A percentile compares a stretch with the other conserved stretches of the same genome.
These are phyloP conservation scores for Crithidia thermophila DNA, from an alignment of 208 protist species.

Conservation along the genomic window DNA sequence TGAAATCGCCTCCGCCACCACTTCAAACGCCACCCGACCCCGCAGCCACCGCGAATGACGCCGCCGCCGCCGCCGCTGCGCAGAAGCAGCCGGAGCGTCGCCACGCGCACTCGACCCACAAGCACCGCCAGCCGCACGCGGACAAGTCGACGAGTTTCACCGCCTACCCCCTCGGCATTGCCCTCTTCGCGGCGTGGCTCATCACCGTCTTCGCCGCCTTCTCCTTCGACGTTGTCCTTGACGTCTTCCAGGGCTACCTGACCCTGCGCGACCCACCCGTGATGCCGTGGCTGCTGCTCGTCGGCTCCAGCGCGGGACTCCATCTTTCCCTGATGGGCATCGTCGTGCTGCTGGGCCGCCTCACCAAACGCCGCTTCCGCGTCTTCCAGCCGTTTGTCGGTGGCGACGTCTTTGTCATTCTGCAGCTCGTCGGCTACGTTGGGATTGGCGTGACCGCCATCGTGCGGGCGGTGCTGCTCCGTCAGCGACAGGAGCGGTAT, in stretches of 20 bases:
- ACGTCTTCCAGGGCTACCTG: slow-evolving; percentile 67
- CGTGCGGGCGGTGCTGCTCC: slow-evolving; percentile 42
- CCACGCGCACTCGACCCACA: neutral
- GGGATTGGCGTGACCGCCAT: slow-evolving; percentile 32
- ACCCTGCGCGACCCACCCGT: slow-evolving; percentile 18
- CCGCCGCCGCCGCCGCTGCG: too few species aligned
- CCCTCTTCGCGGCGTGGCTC: slow-evolving; percentile 50
- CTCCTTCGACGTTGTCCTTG: slow-evolving; percentile 57
- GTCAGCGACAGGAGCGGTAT: slow-evolving; percentile 40
- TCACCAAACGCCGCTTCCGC: slow-evolving; percentile 42
- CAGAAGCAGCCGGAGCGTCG: neutral
- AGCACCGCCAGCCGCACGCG: neutral
- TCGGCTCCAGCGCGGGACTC: slow-evolving; percentile 39
- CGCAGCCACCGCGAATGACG: neutral
- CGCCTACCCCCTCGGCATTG: slow-evolving; percentile 33
- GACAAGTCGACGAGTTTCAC: neutral
- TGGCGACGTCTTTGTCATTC: slow-evolving; percentile 61
- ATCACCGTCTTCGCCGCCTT: slow-evolving; percentile 39
- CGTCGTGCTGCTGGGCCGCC: slow-evolving; percentile 41
- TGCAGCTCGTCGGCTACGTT: slow-evolving; percentile 68
- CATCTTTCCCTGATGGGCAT: slow-evolving; percentile 39
- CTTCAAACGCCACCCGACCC: too few species aligned
- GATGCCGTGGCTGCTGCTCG: slow-evolving; percentile 47
- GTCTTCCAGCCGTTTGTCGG: slow-evolving; percentile 77
- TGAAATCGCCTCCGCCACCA: too few species aligned